These are phyloP conservation scores for Saposhnikovia divaricata DNA, from an alignment of 129 eudicot genomes.

Conservation along the genomic window DNA sequence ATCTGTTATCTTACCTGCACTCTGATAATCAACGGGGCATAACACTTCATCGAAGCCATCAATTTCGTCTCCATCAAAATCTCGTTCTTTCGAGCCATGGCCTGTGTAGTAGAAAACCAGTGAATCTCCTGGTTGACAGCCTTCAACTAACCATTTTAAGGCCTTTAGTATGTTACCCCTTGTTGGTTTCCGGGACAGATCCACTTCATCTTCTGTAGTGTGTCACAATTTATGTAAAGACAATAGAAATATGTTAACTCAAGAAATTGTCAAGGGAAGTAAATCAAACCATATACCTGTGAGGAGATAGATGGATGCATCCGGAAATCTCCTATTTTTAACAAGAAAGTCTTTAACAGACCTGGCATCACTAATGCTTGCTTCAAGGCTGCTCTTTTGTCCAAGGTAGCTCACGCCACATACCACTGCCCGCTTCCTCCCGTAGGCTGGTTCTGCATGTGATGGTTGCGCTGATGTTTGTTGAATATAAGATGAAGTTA, in stretches of 20 bases:
- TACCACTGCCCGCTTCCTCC: conserved; percentile 57
- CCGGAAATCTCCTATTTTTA: conserved; percentile 38
- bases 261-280: background rate
- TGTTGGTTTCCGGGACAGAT: conserved; percentile 44
- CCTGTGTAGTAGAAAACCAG: conserved; percentile 77
- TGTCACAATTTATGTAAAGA: background rate
- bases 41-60: conserved; percentile 64
- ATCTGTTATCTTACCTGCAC: conserved; percentile 61
- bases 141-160: conserved; percentile 49
- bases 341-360: conserved; percentile 38
- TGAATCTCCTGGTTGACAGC: conserved; percentile 65
- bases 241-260: background rate
- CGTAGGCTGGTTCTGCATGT: conserved; percentile 16
- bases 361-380: conserved; percentile 48
- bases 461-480: background rate
- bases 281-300: conserved; percentile 37
- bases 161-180: conserved; percentile 43
- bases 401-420: conserved; percentile 66
- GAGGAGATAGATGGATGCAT: conserved; percentile 45
- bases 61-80: conserved; percentile 47
- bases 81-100: conserved; percentile 48
- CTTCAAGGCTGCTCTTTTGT: conserved; percentile 39
- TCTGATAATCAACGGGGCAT: conserved; percentile 61
- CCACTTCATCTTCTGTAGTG: conserved; percentile 41
- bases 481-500: background rate